phyloP scores from a whole-genome alignment of 768 basidiomycete genomes.

The Gloeopeniophorella convolvens region DNA sequence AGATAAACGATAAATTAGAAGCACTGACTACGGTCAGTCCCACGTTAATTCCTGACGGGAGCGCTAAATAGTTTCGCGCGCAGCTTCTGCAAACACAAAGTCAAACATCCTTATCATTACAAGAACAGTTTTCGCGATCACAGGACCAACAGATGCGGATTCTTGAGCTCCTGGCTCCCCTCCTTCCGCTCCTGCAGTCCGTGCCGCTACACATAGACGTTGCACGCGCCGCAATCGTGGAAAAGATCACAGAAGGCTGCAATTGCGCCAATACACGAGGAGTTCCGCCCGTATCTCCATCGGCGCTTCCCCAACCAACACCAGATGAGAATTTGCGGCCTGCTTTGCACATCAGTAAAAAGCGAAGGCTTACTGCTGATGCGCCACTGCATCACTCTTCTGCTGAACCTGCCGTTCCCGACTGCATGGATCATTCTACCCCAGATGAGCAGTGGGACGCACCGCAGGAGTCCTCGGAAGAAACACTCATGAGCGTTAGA shows the following conservation, averaged over 20 bases:
- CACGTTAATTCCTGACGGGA: background rate
- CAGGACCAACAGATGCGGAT: constrained; percentile 55
- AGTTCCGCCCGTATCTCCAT: background rate
- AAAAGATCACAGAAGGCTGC: constrained; percentile 17
- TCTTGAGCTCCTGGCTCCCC: constrained; percentile 46
- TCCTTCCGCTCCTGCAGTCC: constrained; percentile 55
- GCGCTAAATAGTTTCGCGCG: background rate
- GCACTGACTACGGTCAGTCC: constrained; percentile 12
- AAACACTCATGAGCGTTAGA: too few species aligned
- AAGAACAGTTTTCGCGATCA: constrained; percentile 16
- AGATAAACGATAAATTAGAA: constrained; percentile 20
- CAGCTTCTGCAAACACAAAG: constrained; percentile 14
- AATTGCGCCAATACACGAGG: background rate
- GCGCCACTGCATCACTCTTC: background rate
- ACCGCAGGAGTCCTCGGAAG: background rate
- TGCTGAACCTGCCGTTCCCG: background rate
- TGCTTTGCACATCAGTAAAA: constrained; percentile 1
- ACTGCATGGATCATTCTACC: background rate
- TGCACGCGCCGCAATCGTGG: constrained; percentile 23
- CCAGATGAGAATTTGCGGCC: background rate
- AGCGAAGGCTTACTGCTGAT: background rate
- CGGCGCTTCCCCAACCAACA: background rate
- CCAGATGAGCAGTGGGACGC: background rate
- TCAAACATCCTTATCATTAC: constrained; percentile 9
- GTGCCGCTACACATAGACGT: constrained; percentile 50